These are phyloP conservation scores for Sugiyamaella qingdaonensis DNA, from an alignment of 805 yeast genomes.

Conservation along the genomic window DNA sequence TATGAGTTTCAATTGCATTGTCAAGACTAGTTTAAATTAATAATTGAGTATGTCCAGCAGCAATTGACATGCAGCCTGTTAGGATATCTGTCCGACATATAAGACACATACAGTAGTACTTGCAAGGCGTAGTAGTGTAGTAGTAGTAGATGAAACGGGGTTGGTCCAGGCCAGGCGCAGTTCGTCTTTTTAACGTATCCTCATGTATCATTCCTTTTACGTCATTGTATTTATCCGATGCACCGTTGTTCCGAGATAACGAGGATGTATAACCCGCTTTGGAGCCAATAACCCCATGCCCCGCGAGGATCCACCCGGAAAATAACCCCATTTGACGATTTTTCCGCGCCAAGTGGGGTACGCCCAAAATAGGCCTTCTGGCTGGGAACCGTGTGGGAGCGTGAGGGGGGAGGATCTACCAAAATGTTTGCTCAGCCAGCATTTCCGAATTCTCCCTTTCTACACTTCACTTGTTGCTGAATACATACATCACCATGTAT, in stretches of 20 bases:
- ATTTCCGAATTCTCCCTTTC: neutral
- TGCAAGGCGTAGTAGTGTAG: no score
- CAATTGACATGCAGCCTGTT: no score
- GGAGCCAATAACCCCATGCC: neutral
- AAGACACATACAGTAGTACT: neutral
- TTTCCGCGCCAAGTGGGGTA: neutral
- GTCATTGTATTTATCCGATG: neutral
- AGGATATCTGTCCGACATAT: neutral
- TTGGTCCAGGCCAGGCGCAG: no score
- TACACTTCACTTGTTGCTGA: neutral
- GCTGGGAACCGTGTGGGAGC: neutral
- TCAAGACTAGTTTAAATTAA: no score
- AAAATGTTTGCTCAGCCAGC: neutral
- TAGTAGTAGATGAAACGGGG: no score
- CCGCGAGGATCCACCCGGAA: neutral
- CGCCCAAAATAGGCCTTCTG: neutral
- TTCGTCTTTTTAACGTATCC: no score
- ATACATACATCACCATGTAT: slow-evolving; percentile 18
- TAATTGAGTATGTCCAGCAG: no score
- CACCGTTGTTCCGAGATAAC: neutral
- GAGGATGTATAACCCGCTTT: neutral
- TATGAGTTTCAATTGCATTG: no score
- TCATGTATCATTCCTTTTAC: no score
- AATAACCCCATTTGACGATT: neutral
- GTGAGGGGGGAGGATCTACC: neutral